Base-by-base conservation (phyloP, 768 basidiomycete species). In the Termitomyces sp. region DNA sequence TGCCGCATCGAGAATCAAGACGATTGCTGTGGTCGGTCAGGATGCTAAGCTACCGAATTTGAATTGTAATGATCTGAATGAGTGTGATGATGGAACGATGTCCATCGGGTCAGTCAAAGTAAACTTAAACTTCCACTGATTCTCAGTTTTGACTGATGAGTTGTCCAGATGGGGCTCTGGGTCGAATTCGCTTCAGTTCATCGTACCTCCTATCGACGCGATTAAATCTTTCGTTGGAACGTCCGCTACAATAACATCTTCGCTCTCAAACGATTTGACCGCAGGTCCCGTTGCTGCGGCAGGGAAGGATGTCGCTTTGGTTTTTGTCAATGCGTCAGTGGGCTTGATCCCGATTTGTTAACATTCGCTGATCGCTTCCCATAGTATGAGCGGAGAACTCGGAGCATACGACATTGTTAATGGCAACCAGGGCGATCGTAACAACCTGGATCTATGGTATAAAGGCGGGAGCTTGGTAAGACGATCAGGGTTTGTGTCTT, bases 351-450 rank as follows among this genome's bases (percentile, higher is more conserved):
- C 6, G 6, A 6, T n/a, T 33, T 40, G 44, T n/a, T 42, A 22
- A 13, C 18, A 13, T n/a, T n/a, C 24, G 12, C 65, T 69, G 43
- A 67, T 67, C 3, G 46, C 9, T 45, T 5, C 46, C 4, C 28
- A 33, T 28, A 80, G 80, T 0, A 77, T 77, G 75, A 79, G 79
- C 54, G 78, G 79, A 16, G 80, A 82, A 57, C 71, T 80, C 9
- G 79, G 78, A 0, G 71, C 80, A 67, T 90, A 89, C 64, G 73
- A 80, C 13, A 73, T 76, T 7, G 86, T 90, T 0, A 80, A 81
- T 20, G 84, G 83, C 13, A 88, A 86, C 58, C 68, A 69, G 38
- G 86, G 86, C 3, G 85, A 88, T 65, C 73, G 75, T 48, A 81
- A 82, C 53, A 82, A 86, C 61, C 69, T 87, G 5, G 75, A 78